These are phyloP conservation scores for Oxalis stricta DNA, from an alignment of 441 rosid species.

Conservation along the genomic window DNA sequence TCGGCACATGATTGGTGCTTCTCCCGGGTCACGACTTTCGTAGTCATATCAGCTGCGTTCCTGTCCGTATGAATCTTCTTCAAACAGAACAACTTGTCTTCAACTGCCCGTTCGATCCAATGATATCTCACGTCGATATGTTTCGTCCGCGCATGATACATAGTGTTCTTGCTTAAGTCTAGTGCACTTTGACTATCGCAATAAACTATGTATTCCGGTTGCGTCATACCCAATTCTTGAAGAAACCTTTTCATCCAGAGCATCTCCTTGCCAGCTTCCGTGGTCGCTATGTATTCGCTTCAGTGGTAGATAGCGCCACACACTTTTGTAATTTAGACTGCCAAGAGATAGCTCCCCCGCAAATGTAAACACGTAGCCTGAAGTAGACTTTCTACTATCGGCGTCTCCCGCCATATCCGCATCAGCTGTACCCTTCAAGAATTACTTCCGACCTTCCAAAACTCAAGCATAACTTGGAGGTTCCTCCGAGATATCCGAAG, in stretches of 20 bases:
- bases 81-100: too few relatives aligned
- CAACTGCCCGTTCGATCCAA: background rate
- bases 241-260: conserved; percentile 4
- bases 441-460: background rate
- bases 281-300: conserved; percentile 4
- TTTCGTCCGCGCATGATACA: background rate
- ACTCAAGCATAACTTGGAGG: background rate
- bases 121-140: conserved; percentile 3
- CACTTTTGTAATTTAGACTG: too few relatives aligned
- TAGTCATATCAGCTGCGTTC: too few relatives aligned
- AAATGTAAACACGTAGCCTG: background rate
- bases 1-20: too few relatives aligned
- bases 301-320: background rate
- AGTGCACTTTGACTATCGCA: conserved; percentile 3
- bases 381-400: conserved; percentile 1
- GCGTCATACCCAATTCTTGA: background rate
- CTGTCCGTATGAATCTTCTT: too few relatives aligned
- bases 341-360: background rate
- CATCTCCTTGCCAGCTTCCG: conserved; percentile 6
- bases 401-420: background rate
- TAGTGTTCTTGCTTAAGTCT: background rate
- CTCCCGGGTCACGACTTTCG: too few relatives aligned
- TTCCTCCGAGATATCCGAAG: background rate
- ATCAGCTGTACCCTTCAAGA: background rate
- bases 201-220: background rate